Evolutionary conservation across 1,139 yeast species (phyloP), one percentile per base, ranked within the genome.

Genomic region (Kurtzmaniella quercitrusa): DNA sequence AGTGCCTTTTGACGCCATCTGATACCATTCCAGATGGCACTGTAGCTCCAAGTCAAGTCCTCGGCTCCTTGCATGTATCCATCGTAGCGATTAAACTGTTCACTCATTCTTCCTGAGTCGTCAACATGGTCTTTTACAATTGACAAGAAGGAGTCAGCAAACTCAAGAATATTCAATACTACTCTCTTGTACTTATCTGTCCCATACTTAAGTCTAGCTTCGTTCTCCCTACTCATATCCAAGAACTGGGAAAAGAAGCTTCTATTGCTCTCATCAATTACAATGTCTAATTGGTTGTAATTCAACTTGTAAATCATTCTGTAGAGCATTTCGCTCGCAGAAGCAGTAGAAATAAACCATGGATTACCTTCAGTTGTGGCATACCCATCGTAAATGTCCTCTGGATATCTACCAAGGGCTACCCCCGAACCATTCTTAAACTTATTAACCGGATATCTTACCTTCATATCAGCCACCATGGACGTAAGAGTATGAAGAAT

Each of bases 341-440:
- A 73, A 0, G 93, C 81, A 0, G 97, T 91, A 18, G 94, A 75
- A 47, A 93, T 76, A 59, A 91, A 91, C 98, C 98, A 93, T 2
- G 98, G 98, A 57, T 93, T 93, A 2, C 97, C 98, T 52, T 81
- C 85, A 14, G 85, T 73, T 0, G 76, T 70, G 0, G 81, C 83
- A 48, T 75, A 69, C 0, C 98, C 98, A 62, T 91, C 86, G 61
- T 93, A 93, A 11, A 85, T 64, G 63, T 93, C 98, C 57, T 91
- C 98, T 0, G 97, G 96, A 57, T 93, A 93, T 56, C 98, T 71
- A 1, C 98, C 98, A 41, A 91, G 65, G 0, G 87, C 96, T 37
- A 84, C 81, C 0, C 94, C 95, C 55, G 58, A 48, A 2, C 71
- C 68, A 18, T 73, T 59, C 41, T 73, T 63, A 10, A 63, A 61